Percentiles rank a stretch among this genome's conserved stretches.
Conservation (phyloP, 1,284 basidiomycete species). For the Anthracocystis panici-leucophaei region DNA sequence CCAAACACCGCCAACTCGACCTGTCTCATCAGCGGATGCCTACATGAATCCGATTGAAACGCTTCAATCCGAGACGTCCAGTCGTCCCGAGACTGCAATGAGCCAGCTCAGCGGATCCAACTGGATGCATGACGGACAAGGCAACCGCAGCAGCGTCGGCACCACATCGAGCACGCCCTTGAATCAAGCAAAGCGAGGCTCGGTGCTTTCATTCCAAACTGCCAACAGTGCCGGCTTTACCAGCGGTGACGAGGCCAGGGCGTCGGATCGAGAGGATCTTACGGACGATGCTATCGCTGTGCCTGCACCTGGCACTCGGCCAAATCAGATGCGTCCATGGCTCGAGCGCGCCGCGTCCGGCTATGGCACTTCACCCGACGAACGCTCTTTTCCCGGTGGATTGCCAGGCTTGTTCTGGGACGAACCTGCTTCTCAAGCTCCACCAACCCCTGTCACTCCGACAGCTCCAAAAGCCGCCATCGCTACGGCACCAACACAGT, state of each 20-base stretch:
- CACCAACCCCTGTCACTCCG: background rate
- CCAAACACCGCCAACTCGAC: conserved; percentile 17
- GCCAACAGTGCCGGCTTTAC: conserved; percentile 60
- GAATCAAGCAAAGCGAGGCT: conserved; percentile 52
- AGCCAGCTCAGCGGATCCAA: conserved; percentile 49
- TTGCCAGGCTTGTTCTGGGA: conserved; percentile 45
- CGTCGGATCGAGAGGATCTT: conserved; percentile 29
- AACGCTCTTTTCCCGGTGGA: conserved; percentile 41
- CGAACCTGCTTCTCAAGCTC: conserved; percentile 12
- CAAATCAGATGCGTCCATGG: conserved; percentile 30
- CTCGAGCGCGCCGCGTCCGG: conserved; percentile 24
- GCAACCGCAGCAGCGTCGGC: conserved; percentile 49
- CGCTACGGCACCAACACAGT: background rate
- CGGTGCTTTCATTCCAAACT: conserved; percentile 63
- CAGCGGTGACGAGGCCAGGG: conserved; percentile 45
- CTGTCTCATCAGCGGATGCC: conserved; percentile 49
- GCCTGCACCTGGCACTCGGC: background rate
- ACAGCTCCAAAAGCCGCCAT: conserved; percentile 1
- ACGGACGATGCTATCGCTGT: conserved; percentile 8
- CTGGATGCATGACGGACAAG: conserved; percentile 39
- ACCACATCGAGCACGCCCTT: conserved; percentile 30
- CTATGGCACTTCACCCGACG: conserved; percentile 36
- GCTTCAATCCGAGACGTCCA: conserved; percentile 33
- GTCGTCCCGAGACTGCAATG: conserved; percentile 46
- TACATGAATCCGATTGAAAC: conserved; percentile 42